These are phyloP conservation scores for Sapria himalayana DNA, from an alignment of 345 rosid genomes.

Conservation along the genomic window DNA sequence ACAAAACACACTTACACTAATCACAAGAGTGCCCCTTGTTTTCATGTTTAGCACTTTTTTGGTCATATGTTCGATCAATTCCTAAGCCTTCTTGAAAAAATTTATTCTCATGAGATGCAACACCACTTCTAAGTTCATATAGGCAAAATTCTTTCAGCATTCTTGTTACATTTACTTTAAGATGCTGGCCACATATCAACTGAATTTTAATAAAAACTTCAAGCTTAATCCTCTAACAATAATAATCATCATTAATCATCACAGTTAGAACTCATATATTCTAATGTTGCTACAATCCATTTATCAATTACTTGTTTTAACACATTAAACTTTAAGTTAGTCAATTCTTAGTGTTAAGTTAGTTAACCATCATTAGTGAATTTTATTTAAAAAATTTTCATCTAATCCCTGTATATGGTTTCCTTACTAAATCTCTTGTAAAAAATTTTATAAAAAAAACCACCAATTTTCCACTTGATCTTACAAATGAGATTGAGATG, in stretches of 20 bases:
- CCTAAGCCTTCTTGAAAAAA: background rate
- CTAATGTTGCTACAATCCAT: background rate
- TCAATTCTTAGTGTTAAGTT: background rate
- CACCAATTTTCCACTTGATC: background rate
- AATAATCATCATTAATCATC: background rate
- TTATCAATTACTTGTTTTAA: background rate
- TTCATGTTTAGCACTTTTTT: background rate
- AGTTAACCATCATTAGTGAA: background rate
- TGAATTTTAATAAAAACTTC: background rate
- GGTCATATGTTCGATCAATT: background rate
- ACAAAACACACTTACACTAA: background rate
- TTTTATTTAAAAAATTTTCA: background rate
- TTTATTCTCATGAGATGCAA: background rate
- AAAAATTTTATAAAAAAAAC: background rate
- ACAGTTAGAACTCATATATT: background rate
- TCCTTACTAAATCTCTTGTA: background rate
- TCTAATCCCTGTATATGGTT: background rate
- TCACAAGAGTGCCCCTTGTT: no score
- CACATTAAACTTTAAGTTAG: background rate
- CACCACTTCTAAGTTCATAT: background rate
- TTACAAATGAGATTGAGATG: background rate
- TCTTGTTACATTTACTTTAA: background rate
- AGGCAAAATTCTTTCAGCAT: background rate
- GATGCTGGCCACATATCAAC: background rate
- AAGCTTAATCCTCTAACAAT: background rate